Conservation (phyloP, 2,329 filamentous ascomycete species). For the Fusarium sp. region DNA sequence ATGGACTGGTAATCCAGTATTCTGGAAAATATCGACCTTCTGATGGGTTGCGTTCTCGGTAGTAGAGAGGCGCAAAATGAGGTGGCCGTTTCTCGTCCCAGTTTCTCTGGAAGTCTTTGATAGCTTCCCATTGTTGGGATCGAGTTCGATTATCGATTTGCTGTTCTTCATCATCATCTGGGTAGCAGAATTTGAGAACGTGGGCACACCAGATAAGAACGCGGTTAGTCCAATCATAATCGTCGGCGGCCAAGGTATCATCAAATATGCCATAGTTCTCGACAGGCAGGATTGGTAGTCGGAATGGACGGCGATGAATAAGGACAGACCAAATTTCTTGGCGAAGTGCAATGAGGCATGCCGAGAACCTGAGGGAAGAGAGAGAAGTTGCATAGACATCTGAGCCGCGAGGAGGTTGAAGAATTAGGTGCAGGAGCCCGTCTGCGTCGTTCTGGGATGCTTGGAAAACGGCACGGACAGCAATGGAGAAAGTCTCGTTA, state of each 20-base stretch:
- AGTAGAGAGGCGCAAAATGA: conserved; percentile 15
- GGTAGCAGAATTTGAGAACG: neutral
- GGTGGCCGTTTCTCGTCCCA: neutral
- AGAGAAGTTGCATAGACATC: neutral
- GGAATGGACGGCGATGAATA: neutral
- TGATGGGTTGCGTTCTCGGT: conserved; percentile 2
- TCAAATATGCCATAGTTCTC: neutral
- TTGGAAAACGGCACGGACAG: neutral
- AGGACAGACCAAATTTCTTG: fast-evolving
- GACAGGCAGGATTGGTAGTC: fast-evolving
- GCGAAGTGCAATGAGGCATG: fast-evolving
- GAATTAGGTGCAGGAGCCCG: neutral
- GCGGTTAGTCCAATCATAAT: neutral
- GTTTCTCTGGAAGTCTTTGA: neutral
- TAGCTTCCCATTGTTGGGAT: neutral
- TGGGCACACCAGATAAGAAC: neutral
- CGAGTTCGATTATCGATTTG: neutral
- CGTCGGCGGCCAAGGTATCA: neutral
- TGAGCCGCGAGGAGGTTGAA: neutral
- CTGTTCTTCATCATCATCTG: fast-evolving
- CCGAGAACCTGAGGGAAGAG: fast-evolving
- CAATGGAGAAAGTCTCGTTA: neutral
- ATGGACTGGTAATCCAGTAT: conserved; percentile 21
- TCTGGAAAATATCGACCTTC: conserved; percentile 5
- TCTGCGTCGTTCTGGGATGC: neutral